A percentile compares a stretch with the other conserved stretches of the same genome.
phyloP scores from a whole-genome alignment of 176 grass and related monocot genomes.

The Musa itinerans region DNA sequence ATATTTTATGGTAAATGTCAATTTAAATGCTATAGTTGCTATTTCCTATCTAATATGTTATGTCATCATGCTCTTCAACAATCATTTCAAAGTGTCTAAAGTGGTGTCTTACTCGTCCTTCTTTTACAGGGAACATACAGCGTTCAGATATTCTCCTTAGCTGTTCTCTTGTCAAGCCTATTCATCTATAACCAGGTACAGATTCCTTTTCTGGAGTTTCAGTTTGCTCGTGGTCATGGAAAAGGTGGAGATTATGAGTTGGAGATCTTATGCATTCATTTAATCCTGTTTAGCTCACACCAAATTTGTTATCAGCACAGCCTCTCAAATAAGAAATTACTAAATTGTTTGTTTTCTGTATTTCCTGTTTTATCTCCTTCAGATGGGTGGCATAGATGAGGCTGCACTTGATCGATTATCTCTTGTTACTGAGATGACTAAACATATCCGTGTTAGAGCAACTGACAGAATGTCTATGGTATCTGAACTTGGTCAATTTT shows the following conservation, averaged over 20 bases:
- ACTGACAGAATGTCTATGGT: slow-evolving; percentile 43
- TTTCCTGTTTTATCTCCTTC: slow-evolving; percentile 9
- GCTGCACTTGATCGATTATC: slow-evolving; percentile 65
- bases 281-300: neutral
- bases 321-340: neutral
- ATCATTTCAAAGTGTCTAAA: neutral
- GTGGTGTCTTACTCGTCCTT: neutral
- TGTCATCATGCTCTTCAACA: neutral
- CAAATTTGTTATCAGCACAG: no score
- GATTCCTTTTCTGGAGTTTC: neutral
- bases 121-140: slow-evolving; percentile 64
- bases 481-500: slow-evolving; percentile 72
- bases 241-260: neutral
- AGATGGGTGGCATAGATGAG: slow-evolving; percentile 90
- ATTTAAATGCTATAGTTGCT: neutral
- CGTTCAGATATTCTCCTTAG: slow-evolving; percentile 61
- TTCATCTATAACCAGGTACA: slow-evolving; percentile 70
- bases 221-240: neutral
- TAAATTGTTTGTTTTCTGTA: neutral
- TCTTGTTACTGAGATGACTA: slow-evolving; percentile 88
- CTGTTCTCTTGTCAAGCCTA: slow-evolving; percentile 59
- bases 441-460: slow-evolving; percentile 68
- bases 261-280: neutral
- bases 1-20: neutral
- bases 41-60: neutral